Evolutionary conservation across 257 asterid species (phyloP).

Genomic region (Fraxinus excelsior): DNA sequence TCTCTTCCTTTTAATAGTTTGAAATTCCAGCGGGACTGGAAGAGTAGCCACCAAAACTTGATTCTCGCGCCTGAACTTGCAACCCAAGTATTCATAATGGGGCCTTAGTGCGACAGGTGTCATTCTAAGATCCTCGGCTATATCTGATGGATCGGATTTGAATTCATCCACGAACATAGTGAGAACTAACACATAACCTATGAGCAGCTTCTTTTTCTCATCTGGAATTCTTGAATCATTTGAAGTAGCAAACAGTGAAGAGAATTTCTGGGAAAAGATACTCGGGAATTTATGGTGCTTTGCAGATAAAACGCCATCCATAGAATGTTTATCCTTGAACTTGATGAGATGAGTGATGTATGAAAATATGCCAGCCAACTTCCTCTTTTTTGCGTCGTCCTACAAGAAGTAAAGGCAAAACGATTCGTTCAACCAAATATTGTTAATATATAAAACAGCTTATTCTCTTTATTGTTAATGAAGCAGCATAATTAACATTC

Average conservation of each 20-base stretch:
- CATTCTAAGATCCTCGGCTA: conserved; percentile 79
- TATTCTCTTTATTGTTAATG: background rate
- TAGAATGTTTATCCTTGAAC: conserved; percentile 74
- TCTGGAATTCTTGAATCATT: conserved; percentile 47
- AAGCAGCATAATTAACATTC: background rate
- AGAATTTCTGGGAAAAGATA: conserved; percentile 64
- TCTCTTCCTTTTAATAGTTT: conserved; percentile 40
- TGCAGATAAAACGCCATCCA: conserved; percentile 72
- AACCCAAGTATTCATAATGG: conserved; percentile 65
- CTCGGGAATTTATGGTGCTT: conserved; percentile 65
- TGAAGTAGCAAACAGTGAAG: conserved; percentile 51
- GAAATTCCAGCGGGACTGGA: conserved; percentile 68
- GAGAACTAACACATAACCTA: conserved; percentile 75
- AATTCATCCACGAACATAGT: conserved; percentile 73
- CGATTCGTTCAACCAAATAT: background rate
- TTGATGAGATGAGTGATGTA: conserved; percentile 79
- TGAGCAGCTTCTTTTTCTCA: conserved; percentile 57
- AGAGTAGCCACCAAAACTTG: conserved; percentile 52
- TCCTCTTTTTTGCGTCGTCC: conserved; percentile 54
- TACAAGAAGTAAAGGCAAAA: conserved; percentile 27
- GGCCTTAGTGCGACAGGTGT: conserved; percentile 36
- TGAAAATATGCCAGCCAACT: conserved; percentile 67
- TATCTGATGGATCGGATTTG: conserved; percentile 60
- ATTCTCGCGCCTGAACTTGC: conserved; percentile 67
- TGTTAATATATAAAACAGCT: background rate